phyloP scores from a whole-genome alignment of 2,329 filamentous ascomycete species.

The Paramyrothecium roridum region DNA sequence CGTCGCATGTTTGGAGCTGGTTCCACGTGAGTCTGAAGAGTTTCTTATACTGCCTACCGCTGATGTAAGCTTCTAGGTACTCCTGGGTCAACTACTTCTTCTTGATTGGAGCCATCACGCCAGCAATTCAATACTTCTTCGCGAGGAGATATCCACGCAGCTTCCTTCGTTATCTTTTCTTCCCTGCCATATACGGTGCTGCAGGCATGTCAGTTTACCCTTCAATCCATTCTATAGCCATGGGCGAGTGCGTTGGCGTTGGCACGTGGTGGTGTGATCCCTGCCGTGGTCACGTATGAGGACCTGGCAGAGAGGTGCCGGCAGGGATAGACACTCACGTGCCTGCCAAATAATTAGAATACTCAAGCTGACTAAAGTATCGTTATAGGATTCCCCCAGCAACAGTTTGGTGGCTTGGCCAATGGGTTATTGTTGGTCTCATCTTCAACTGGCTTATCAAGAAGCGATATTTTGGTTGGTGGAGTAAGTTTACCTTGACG shows the following conservation, averaged over 20 bases:
- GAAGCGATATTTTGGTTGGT: conserved; percentile 53
- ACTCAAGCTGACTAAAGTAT: not conserved
- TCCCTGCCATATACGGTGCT: conserved; percentile 56
- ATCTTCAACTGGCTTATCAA: conserved; percentile 57
- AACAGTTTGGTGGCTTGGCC: conserved; percentile 55
- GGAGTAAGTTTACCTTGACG: conserved; percentile 26
- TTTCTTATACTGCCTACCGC: not conserved
- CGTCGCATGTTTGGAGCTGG: conserved; percentile 51
- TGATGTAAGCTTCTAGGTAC: conserved; percentile 28
- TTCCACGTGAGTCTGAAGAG: conserved; percentile 32
- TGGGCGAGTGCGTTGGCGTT: no score
- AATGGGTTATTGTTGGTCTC: conserved; percentile 55
- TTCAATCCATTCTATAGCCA: not conserved
- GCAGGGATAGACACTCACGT: no score
- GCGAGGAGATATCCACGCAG: conserved; percentile 21
- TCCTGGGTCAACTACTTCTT: conserved; percentile 49
- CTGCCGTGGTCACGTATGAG: no score
- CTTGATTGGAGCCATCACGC: conserved; percentile 46
- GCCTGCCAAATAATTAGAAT: no score
- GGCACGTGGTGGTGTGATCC: no score
- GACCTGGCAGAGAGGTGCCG: no score
- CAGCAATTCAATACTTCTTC: conserved; percentile 42
- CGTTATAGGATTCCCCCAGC: conserved; percentile 53
- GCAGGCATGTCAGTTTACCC: not conserved
- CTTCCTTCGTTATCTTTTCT: conserved; percentile 48